Base-by-base conservation (phyloP, 139 green algal species). In the Microglena sp. region DNA sequence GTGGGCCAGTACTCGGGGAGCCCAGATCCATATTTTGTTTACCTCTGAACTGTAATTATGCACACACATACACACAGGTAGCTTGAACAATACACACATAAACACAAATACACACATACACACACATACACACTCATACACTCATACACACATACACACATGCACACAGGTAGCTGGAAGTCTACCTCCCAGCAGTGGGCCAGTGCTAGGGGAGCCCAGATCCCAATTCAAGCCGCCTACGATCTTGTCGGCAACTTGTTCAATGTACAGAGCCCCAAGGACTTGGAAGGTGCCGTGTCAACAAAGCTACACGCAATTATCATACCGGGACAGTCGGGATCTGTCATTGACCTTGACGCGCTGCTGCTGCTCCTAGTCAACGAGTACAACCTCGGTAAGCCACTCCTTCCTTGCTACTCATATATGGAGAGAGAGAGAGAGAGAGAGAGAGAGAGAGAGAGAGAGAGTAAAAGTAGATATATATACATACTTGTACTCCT, bases 231-330 rank as follows among this genome's bases (percentile, higher is more conserved):
- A 2, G 79, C 74, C 2, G 68, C 76, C 2, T 68, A 80, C 35
- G 77, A 87, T 54, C 34, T 82, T 18, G 58, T 87, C 24, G 77
- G 77, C 67, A 87, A 87, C 57, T 30, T 83, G 21, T 81, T 74
- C 75, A 85, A 83, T 67, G 69, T 70, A 5, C 73, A 82, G 45
- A 28, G 7, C 22, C 65, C 66, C 18, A 64, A 15, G 5, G 71
- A 78, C 44, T 60, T 83, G 30, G 69, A 76, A 21, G 53, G 66
- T 24, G 53, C 59, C 5, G 33, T 75, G 18, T 45, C 45, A 8
- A 18, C 18, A 18, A 63, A 66, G 2, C 62, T 86, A 55, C 56
- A 77, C 15, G 56, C 74, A 8, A 66, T 81, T 2, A 59, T 81
- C 21, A 61, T 72, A 22, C 61, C 68, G 35, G 58, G 74, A 54